phyloP scores from a whole-genome alignment of 768 basidiomycete genomes.

The Calocybe gangraenosa region DNA sequence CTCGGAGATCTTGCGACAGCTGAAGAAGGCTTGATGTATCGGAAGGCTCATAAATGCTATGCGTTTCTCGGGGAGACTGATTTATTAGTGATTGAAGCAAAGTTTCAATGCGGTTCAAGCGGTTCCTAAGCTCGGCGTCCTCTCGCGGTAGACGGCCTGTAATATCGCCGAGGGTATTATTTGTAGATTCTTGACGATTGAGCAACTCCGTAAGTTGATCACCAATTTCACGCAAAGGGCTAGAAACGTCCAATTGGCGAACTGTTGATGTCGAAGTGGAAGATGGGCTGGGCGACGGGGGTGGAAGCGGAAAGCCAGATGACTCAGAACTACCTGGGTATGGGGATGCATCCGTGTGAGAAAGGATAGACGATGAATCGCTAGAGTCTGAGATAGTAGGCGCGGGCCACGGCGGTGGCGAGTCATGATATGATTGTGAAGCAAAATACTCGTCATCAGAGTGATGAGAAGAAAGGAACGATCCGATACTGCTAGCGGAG shows the following conservation, averaged over 20 bases:
- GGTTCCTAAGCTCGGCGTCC: constrained; percentile 36
- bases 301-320: constrained; percentile 27
- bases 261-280: constrained; percentile 28
- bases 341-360: constrained; percentile 10
- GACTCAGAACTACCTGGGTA: constrained; percentile 17
- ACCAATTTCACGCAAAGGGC: constrained; percentile 53
- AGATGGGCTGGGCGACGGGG: constrained; percentile 32
- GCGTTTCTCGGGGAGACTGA: constrained; percentile 26
- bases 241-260: constrained; percentile 35
- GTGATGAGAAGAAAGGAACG: constrained; percentile 56
- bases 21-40: constrained; percentile 24
- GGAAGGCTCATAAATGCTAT: constrained; percentile 16
- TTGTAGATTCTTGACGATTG: constrained; percentile 58
- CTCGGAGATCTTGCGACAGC: constrained; percentile 19
- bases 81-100: constrained; percentile 36
- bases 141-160: constrained; percentile 33
- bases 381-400: constrained; percentile 11
- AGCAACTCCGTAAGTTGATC: constrained; percentile 56
- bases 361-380: constrained; percentile 6
- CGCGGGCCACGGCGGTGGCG: constrained; percentile 17
- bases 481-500: constrained; percentile 35
- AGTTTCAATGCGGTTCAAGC: constrained; percentile 42
- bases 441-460: constrained; percentile 53
- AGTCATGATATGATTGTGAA: constrained; percentile 13
- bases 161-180: constrained; percentile 55